phyloP scores from a whole-genome alignment of 257 asterid species.

The Anisodus tanguticus region DNA sequence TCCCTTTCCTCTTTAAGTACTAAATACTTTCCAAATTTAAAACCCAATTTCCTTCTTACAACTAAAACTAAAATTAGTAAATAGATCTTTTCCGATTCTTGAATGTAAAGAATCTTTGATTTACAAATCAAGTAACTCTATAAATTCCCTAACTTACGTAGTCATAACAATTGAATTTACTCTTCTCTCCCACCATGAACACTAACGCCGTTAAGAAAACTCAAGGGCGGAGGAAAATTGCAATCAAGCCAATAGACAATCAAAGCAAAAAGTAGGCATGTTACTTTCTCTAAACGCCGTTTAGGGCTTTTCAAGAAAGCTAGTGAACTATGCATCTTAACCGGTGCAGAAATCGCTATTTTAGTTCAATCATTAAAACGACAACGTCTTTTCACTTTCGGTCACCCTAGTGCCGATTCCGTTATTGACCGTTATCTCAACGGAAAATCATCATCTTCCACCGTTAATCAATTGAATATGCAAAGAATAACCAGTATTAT shows the following conservation, averaged over 20 bases:
- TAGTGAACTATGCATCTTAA: slow-evolving; percentile 42
- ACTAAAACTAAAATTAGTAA: neutral
- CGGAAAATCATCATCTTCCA: neutral
- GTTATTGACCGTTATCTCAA: slow-evolving; percentile 31
- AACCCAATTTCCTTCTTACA: neutral
- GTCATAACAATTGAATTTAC: neutral
- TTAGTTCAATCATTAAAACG: slow-evolving; percentile 46
- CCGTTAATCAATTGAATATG: neutral
- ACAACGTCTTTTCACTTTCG: slow-evolving; percentile 32
- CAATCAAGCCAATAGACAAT: slow-evolving; percentile 42
- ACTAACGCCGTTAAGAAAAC: slow-evolving; percentile 36
- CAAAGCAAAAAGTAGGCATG: slow-evolving; percentile 34
- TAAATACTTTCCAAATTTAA: neutral
- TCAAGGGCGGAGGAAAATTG: slow-evolving; percentile 42
- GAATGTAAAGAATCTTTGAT: neutral
- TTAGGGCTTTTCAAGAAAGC: slow-evolving; percentile 47
- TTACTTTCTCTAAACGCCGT: slow-evolving; percentile 45
- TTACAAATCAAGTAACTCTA: neutral
- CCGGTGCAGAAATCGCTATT: slow-evolving; percentile 39
- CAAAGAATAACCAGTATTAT: slow-evolving; percentile 31
- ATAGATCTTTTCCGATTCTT: neutral
- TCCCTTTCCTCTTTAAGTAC: neutral
- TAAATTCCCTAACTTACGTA: neutral
- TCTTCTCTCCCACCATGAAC: neutral
- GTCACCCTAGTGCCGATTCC: slow-evolving; percentile 35